phyloP scores from a whole-genome alignment of 2,329 filamentous ascomycete genomes.

The Colletotrichum acutatum region DNA sequence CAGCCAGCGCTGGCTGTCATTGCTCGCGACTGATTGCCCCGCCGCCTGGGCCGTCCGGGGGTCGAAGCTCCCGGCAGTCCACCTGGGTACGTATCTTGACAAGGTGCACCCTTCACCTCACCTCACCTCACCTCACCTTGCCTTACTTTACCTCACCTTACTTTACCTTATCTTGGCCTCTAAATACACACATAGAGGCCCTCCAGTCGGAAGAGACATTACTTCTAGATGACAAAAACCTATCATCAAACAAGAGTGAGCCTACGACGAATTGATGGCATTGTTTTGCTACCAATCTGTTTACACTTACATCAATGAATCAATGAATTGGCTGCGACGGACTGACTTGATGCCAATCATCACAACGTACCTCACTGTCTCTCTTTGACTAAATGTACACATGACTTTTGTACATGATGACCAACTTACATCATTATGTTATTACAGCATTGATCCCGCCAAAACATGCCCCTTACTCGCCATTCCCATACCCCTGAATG shows the following conservation, averaged over 20 bases:
- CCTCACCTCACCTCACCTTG: not conserved
- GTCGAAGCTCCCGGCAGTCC: not conserved
- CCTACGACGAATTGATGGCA: too few species aligned
- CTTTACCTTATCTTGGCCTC: too few species aligned
- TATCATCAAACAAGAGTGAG: too few species aligned
- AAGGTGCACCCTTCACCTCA: not conserved
- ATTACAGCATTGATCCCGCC: not conserved
- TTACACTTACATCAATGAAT: too few species aligned
- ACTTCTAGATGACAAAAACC: too few species aligned
- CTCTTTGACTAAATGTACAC: not conserved
- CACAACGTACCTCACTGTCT: not conserved
- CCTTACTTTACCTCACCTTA: too few species aligned
- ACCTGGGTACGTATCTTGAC: not conserved
- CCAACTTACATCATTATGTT: not conserved
- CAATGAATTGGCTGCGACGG: too few species aligned
- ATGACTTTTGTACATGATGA: not conserved
- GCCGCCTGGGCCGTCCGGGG: not conserved
- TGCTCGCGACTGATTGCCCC: not conserved
- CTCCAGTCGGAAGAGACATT: too few species aligned
- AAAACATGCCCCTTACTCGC: not conserved
- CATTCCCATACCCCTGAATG: not conserved
- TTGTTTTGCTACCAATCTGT: too few species aligned
- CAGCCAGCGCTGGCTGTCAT: not conserved
- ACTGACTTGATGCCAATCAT: not conserved
- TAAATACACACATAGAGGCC: too few species aligned